Conservation (phyloP, 2,329 filamentous ascomycete species). For the Cercospora beticola region DNA sequence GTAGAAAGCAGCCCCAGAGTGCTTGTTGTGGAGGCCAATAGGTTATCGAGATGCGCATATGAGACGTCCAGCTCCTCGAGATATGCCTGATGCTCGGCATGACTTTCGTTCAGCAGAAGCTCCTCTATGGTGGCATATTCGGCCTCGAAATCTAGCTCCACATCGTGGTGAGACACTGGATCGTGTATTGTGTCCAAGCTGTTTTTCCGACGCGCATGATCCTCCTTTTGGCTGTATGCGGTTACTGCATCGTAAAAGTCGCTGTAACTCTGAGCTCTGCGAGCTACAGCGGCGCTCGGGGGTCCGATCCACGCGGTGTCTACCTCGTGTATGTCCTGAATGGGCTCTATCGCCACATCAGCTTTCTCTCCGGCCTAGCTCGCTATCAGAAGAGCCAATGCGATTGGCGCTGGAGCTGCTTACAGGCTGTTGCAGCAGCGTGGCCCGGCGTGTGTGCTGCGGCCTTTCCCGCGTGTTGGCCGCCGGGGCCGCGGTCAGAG, state of each 20-base stretch:
- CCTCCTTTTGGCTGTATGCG: conserved; percentile 57
- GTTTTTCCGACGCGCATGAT: conserved; percentile 42
- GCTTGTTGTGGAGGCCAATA: conserved; percentile 73
- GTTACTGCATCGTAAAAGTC: conserved; percentile 68
- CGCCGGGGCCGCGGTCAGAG: conserved; percentile 57
- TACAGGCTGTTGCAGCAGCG: conserved; percentile 61
- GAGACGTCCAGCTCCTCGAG: conserved; percentile 78
- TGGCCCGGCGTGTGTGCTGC: conserved; percentile 66
- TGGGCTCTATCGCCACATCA: conserved; percentile 56
- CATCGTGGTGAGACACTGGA: conserved; percentile 32
- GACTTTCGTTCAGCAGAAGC: conserved; percentile 74
- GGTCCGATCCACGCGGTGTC: conserved; percentile 54
- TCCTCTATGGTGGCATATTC: conserved; percentile 63
- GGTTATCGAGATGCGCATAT: conserved; percentile 74
- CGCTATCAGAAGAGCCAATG: conserved; percentile 42
- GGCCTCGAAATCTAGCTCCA: conserved; percentile 56
- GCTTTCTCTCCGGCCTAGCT: conserved; percentile 56
- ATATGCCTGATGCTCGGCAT: conserved; percentile 83
- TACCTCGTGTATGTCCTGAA: conserved; percentile 57
- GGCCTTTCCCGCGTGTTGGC: conserved; percentile 49
- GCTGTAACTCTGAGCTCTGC: conserved; percentile 74
- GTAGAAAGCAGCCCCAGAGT: conserved; percentile 74
- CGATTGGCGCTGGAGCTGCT: conserved; percentile 37
- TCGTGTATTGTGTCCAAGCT: conserved; percentile 24
- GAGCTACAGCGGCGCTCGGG: conserved; percentile 63